Base-by-base conservation (phyloP, 176 grass and related monocot species). In the Cymbopogon citratus region DNA sequence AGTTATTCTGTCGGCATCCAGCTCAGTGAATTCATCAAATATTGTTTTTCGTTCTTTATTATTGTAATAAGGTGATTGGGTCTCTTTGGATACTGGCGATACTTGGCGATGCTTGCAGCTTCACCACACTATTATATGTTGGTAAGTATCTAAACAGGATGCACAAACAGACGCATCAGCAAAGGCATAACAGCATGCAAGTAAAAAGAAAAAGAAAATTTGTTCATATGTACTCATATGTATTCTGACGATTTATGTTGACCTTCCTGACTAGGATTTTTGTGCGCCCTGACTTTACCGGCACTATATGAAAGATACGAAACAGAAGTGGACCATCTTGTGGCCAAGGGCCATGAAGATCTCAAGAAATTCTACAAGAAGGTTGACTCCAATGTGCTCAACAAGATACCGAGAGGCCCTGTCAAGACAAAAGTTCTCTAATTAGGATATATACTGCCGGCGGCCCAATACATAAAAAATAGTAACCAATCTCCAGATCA, bases 401-500 rank as follows among this genome's bases (percentile, higher is more conserved):
- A 93, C 40, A 99, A 90, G 86, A 99, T 99, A 74, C 96, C 96
- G 28, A 89, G 96, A 80, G 91, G 89, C 9, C 92, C 92, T 33
- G 73, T 89, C 27, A 99, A 99, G 82, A 73, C 8, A 34, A 86
- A 82, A 66, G 62, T 49, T 69, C 62, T 63, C 38, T 88, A 18
- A 49, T 16, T 21, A 48, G 62, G 35, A 41, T 64, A 2, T 23
- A 29, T 61, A 65, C 28, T 13, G 34, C 5, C 7, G 28, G 51
- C 34, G 28, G 13, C 9, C 74, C 29, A 29, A 35, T 65, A 6
- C 11, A 3, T 23, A 73, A 10, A 41, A 15, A 26, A 52, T 44
- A 28, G 46, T 9, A 56, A 3, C 14, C n/a, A 27, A 31, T 27
- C 26, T 28, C 3, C 14, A 0, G 21, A 74, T 13, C 19, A 59